Evolutionary conservation across 192 early-diverging fungal genomes (phyloP).

Genomic region (Podila minutissima): DNA sequence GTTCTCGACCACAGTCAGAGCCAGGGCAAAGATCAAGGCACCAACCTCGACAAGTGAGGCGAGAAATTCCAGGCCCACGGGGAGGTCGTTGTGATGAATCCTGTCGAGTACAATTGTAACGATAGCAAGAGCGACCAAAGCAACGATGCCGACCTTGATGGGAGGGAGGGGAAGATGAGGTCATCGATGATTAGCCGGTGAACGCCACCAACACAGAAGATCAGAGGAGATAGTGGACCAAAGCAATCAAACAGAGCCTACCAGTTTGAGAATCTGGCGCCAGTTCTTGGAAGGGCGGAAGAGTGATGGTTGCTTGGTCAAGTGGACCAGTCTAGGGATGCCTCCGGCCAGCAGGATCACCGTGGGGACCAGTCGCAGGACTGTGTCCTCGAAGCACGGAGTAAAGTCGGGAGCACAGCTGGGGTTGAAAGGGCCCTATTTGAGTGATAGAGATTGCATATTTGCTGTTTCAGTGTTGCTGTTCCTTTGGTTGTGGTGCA

Average conservation of each 20-base stretch:
- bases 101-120: not conserved
- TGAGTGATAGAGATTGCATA: not conserved
- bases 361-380: conserved; percentile 19
- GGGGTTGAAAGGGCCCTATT: conserved; percentile 51
- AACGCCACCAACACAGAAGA: conserved; percentile 10
- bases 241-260: not conserved
- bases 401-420: conserved; percentile 49
- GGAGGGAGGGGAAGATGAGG: not conserved
- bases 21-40: conserved; percentile 39
- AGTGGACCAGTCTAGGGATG: conserved; percentile 5
- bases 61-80: conserved; percentile 22
- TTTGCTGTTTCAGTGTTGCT: not conserved
- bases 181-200: not conserved
- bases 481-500: not conserved
- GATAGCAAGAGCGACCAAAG: conserved; percentile 8
- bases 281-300: conserved; percentile 17
- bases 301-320: conserved; percentile 13
- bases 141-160: conserved; percentile 18
- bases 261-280: conserved; percentile 33
- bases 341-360: conserved; percentile 18
- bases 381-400: conserved; percentile 53
- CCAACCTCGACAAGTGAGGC: conserved; percentile 11
- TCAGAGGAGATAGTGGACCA: not conserved
- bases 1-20: conserved; percentile 60
- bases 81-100: not conserved